A percentile compares a stretch with the other conserved stretches of the same genome.
These are phyloP conservation scores for Tylopilus felleus DNA, from an alignment of 768 basidiomycete species.

Conservation along the genomic window DNA sequence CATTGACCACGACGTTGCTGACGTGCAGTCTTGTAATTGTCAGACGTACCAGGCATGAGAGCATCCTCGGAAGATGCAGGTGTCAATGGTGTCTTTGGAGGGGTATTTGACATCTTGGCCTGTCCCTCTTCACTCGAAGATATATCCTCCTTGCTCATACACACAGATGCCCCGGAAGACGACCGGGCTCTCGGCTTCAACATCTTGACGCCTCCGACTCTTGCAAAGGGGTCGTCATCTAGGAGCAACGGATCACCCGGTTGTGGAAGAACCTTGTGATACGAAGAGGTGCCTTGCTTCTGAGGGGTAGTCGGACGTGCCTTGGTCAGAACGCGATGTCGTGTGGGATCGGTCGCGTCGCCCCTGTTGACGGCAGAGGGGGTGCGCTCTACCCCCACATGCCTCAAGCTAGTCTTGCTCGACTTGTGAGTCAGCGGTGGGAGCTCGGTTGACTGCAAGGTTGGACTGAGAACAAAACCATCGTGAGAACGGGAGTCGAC, in stretches of 20 bases:
- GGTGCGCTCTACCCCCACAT: constrained; percentile 9
- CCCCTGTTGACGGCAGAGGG: constrained; percentile 5
- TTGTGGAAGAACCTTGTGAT: constrained; percentile 6
- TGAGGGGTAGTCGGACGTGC: constrained; percentile 34
- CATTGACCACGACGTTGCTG: constrained; percentile 38
- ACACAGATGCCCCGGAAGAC: not conserved
- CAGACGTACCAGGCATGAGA: constrained; percentile 23
- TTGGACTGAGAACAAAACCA: not conserved
- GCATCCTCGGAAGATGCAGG: not conserved
- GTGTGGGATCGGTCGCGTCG: constrained; percentile 14
- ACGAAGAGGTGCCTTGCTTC: constrained; percentile 12
- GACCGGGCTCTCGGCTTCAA: constrained; percentile 24
- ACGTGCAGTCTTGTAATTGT: constrained; percentile 40
- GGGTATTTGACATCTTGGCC: not conserved
- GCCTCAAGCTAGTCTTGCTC: constrained; percentile 13
- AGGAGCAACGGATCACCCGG: constrained; percentile 26
- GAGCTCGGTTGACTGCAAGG: constrained; percentile 12
- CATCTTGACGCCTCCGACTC: constrained; percentile 50
- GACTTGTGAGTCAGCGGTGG: constrained; percentile 12
- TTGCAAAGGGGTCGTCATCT: constrained; percentile 49
- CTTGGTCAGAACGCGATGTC: constrained; percentile 30
- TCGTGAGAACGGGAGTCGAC: constrained; percentile 1
- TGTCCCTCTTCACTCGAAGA: constrained; percentile 11
- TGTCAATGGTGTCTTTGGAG: not conserved
- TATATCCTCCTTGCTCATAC: constrained; percentile 3